Base-by-base conservation (phyloP, 148 eudicot species). In the Spergularia bocconei region DNA sequence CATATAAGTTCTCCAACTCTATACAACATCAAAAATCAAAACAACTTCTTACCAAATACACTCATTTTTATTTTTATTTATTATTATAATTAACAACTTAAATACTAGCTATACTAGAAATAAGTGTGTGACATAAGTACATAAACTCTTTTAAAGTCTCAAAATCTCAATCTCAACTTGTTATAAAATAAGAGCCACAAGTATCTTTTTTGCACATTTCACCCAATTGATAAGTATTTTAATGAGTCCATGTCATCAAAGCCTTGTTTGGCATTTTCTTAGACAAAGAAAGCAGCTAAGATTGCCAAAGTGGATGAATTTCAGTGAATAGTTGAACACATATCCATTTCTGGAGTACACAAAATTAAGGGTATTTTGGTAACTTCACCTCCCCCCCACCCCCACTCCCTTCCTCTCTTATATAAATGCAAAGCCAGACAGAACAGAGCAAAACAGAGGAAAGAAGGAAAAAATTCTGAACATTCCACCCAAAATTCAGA, bases 401-500 rank as follows among this genome's bases (percentile, higher is more conserved):
- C 2, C 13, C 9, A 1, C n/a, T 25, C 12, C 55, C 33, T 13
- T 17, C 4, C 51, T 19, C 63, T 21, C 69, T 63, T 72, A 81
- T 76, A 20, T 80, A 75, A 70, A 71, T 75, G 38, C 58, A 69
- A 54, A 47, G 75, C 41, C 9, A 67, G 20, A 33, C 7, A 15
- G 33, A 63, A 64, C 71, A 39, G 69, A 70, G 58, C 13, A 70
- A 63, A 75, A 53, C 70, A 73, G 63, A 74, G 73, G 41, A 62
- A 63, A 15, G 23, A 1, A 21, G 36, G 15, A 9, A 55, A 56
- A 52, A 57, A 11, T 14, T 11, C 7, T 41, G 25, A 16, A 63
- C 55, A 23, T 50, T 50, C 52, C 14, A 66, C 20, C 51, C 19
- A 63, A 33, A 78, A 19, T 8, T 25, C 33, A 67, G 13, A 56